Base-by-base conservation (phyloP, 2,329 filamentous ascomycete species). In the Trichoderma atrobrunneum region DNA sequence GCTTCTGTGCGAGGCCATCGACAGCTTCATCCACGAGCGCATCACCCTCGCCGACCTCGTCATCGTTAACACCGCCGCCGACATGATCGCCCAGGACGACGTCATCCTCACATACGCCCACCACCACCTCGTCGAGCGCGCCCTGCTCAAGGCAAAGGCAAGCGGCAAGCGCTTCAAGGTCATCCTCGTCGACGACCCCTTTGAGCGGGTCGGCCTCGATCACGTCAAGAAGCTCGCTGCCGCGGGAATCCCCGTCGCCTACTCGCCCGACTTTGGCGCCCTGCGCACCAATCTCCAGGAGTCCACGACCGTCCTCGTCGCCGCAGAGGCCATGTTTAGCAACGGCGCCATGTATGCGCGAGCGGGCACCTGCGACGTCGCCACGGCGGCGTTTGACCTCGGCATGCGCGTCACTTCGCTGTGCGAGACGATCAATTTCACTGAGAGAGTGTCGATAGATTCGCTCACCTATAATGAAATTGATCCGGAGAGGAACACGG, bases 341-440 rank as follows among this genome's bases (percentile, higher is more conserved):
- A 98, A 98, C 81, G 96, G 96, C 8, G 89, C 93, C 39, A 87
- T 99, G 76, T 97, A 97, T 81, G 95, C 93, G 5, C 90, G 94
- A 24, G 90, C 94, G 11, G 96, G 96, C 73, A 97, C 95, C 4
- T 93, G 93, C 28, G 89, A 96, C 72, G 88, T 98, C 11, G 95
- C 95, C 21, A 92, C 96, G 85, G 90, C 92, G 56, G 95, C 95
- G 7, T 89, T 91, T 66, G 89, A 92, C 71, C 86, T 90, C 24
- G 91, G 92, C 72, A 89, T 95, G 48, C 92, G 93, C 1, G 93
- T 98, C 72, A 91, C 97, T 39, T 93, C 97, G 3, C 92, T 97
- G 72, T 97, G 94, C 81, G 95, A 98, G 84, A 96, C 92, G 5
- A 91, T 98, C 84, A 99, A 98, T 83, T 98, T 98, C 80, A 96